phyloP scores from a whole-genome alignment of 805 yeast species.

The Kuraishia cidri region DNA sequence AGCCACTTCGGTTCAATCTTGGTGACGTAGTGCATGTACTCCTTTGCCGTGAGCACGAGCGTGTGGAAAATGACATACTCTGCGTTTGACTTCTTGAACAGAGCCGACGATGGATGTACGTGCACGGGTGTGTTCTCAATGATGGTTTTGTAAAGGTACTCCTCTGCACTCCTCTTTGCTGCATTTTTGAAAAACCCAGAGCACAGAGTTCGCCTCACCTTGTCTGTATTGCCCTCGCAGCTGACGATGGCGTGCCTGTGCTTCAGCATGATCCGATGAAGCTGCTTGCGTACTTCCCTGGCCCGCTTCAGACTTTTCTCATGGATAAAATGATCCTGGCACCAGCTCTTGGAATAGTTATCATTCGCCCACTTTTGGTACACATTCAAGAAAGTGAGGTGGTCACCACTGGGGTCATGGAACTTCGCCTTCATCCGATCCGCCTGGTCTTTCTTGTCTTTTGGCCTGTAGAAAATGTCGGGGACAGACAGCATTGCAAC shows the following conservation, averaged over 20 bases:
- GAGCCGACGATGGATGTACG: slow-evolving; percentile 80
- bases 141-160: slow-evolving; percentile 42
- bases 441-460: slow-evolving; percentile 60
- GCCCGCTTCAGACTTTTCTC: slow-evolving; percentile 71
- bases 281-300: slow-evolving; percentile 70
- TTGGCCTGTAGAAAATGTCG: slow-evolving; percentile 73
- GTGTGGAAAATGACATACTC: slow-evolving; percentile 81
- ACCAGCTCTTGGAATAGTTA: slow-evolving; percentile 58
- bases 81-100: slow-evolving; percentile 43
- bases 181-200: slow-evolving; percentile 64
- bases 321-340: slow-evolving; percentile 73
- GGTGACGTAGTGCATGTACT: slow-evolving; percentile 86
- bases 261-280: slow-evolving; percentile 44
- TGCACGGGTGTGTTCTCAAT: slow-evolving; percentile 66
- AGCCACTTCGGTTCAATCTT: slow-evolving; percentile 81
- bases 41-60: slow-evolving; percentile 72
- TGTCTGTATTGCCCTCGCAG: slow-evolving; percentile 48
- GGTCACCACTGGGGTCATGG: slow-evolving; percentile 74
- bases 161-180: slow-evolving; percentile 56
- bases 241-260: slow-evolving; percentile 33
- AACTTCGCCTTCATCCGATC: slow-evolving; percentile 71
- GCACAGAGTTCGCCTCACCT: slow-evolving; percentile 51
- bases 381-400: slow-evolving; percentile 73
- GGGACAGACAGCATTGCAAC: slow-evolving; percentile 91
- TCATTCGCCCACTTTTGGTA: slow-evolving; percentile 68